Evolutionary conservation across 2,329 filamentous ascomycete genomes (phyloP).

Genomic region (Alternaria sp.): DNA sequence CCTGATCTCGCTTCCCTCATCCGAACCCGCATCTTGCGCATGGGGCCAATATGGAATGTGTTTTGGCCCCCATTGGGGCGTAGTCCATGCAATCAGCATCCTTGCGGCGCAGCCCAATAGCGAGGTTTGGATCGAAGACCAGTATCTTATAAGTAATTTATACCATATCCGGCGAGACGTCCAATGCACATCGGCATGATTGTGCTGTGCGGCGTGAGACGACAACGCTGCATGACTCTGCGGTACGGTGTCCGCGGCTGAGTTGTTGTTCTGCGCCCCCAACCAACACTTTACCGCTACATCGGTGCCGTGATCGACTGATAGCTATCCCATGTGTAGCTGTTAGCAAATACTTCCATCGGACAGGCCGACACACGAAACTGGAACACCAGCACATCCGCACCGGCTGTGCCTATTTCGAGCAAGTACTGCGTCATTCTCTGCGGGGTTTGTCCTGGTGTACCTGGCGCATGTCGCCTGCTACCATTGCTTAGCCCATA

Average conservation of each 20-base stretch:
- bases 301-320: neutral
- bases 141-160: neutral
- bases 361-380: neutral
- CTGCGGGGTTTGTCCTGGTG: neutral
- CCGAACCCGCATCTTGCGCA: neutral
- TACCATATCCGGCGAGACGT: neutral
- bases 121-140: neutral
- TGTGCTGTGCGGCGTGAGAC: neutral
- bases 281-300: neutral
- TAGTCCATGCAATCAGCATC: neutral
- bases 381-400: neutral
- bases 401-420: neutral
- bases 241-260: neutral
- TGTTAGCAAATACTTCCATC: neutral
- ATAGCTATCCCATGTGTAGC: neutral
- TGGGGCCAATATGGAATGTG: neutral
- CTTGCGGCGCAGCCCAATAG: slow-evolving; percentile 10
- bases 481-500: neutral
- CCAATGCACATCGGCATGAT: neutral
- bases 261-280: neutral
- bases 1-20: neutral
- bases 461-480: neutral
- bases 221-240: neutral
- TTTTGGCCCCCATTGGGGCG: slow-evolving; percentile 11
- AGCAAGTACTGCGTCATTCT: neutral